Percentiles rank a stretch among this genome's conserved stretches.
Evolutionary conservation across 352 stramenopile genomes (phyloP).

Genomic region (Globisporangium splendens): DNA sequence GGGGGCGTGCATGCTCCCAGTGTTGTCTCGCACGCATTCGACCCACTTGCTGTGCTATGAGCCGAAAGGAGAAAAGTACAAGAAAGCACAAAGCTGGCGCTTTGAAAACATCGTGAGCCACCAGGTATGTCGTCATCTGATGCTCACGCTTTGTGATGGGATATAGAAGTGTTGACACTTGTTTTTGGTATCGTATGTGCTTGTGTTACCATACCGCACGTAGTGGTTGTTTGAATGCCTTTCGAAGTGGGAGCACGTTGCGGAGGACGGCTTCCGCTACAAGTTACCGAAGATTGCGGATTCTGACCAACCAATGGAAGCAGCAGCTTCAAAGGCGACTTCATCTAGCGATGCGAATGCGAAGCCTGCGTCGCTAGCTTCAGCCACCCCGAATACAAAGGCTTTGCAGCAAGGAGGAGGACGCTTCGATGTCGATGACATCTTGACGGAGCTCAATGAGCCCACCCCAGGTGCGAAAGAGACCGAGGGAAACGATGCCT

Average conservation of each 20-base stretch:
- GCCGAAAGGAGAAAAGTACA: slow-evolving; percentile 79
- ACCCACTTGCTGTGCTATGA: slow-evolving; percentile 82
- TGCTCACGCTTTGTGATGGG: neutral
- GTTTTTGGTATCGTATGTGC: slow-evolving; percentile 1
- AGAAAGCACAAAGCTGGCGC: slow-evolving; percentile 78
- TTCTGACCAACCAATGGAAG: slow-evolving; percentile 7
- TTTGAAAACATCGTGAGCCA: slow-evolving; percentile 79
- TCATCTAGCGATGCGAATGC: neutral
- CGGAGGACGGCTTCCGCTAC: slow-evolving; percentile 51
- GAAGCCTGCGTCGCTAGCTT: slow-evolving; percentile 4
- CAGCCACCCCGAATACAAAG: slow-evolving; percentile 22
- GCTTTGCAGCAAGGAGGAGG: slow-evolving; percentile 15
- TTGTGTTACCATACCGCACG: neutral
- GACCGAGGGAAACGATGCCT: slow-evolving; percentile 13
- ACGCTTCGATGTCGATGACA: slow-evolving; percentile 52
- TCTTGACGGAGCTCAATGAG: slow-evolving; percentile 56
- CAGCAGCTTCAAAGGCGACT: slow-evolving; percentile 4
- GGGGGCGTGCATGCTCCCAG: slow-evolving; percentile 79
- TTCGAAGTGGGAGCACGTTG: slow-evolving; percentile 55
- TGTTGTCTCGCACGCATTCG: slow-evolving; percentile 77
- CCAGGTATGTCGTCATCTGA: slow-evolving; percentile 55
- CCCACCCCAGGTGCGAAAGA: slow-evolving; percentile 30
- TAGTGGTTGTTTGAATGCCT: slow-evolving; percentile 82
- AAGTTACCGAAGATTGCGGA: slow-evolving; percentile 12
- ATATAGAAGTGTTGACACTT: slow-evolving; percentile 3